phyloP scores from a whole-genome alignment of 352 stramenopile genomes.

The Bremia lactucae region DNA sequence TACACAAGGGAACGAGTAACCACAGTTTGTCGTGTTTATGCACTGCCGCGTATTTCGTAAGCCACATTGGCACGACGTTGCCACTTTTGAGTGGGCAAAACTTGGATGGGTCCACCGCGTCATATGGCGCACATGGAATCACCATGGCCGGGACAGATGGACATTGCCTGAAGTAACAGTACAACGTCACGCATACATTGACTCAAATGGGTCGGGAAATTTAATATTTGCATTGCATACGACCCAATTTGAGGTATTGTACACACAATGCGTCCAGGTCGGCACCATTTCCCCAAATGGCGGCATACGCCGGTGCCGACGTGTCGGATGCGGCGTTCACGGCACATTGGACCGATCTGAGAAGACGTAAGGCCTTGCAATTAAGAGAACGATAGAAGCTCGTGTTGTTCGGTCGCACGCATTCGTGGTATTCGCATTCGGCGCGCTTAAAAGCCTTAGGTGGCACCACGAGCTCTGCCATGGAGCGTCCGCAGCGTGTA shows the following conservation, averaged over 20 bases:
- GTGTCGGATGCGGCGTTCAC: constrained; percentile 28
- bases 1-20: constrained; percentile 46
- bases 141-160: constrained; percentile 36
- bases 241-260: too few relatives aligned
- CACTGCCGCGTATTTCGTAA: constrained; percentile 39
- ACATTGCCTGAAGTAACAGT: constrained; percentile 32
- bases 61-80: constrained; percentile 33
- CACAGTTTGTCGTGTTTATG: constrained; percentile 42
- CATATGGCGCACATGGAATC: constrained; percentile 48
- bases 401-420: constrained; percentile 11
- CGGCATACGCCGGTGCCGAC: constrained; percentile 24
- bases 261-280: constrained; percentile 36
- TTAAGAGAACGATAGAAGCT: constrained; percentile 28
- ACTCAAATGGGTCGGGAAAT: constrained; percentile 16
- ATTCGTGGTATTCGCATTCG: constrained; percentile 27
- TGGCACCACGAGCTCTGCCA: constrained; percentile 53
- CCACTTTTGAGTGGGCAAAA: constrained; percentile 32
- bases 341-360: constrained; percentile 38
- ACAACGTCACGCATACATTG: constrained; percentile 53
- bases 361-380: constrained; percentile 37
- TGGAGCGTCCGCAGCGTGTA: constrained; percentile 49
- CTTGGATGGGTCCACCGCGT: constrained; percentile 21
- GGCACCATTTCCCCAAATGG: constrained; percentile 53
- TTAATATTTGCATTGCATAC: constrained; percentile 38
- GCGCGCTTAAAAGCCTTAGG: constrained; percentile 44